These are phyloP conservation scores for Dicorynia guianensis DNA, from an alignment of 306 rosid species.

Conservation along the genomic window DNA sequence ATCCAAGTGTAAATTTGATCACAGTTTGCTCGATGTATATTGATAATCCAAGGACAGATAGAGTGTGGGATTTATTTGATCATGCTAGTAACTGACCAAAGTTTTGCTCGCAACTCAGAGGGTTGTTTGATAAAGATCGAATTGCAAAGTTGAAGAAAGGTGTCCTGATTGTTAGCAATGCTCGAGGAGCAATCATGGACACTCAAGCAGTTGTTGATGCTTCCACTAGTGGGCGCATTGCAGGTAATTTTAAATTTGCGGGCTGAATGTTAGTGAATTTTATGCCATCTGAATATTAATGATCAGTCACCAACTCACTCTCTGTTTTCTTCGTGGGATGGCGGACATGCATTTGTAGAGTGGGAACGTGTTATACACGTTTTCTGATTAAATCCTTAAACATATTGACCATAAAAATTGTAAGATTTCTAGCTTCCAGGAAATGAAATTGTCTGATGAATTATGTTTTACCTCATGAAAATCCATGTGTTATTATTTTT, in stretches of 20 bases:
- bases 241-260: slow-evolving; percentile 58
- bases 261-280: neutral
- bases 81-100: neutral
- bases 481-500: neutral
- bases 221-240: slow-evolving; percentile 85
- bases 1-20: neutral
- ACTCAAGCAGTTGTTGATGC: slow-evolving; percentile 90
- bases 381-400: too few species aligned
- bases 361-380: too few species aligned
- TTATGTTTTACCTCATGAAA: too few species aligned
- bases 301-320: neutral
- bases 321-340: neutral
- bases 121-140: slow-evolving; percentile 75
- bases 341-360: too few species aligned
- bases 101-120: slow-evolving; percentile 58
- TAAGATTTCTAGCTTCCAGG: too few species aligned
- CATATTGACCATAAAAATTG: too few species aligned
- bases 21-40: neutral
- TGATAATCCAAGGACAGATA: neutral
- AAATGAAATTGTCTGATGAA: too few species aligned
- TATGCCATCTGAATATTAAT: neutral
- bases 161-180: slow-evolving; percentile 87
- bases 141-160: slow-evolving; percentile 90
- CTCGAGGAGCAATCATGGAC: slow-evolving; percentile 95
- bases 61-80: neutral